Evolutionary conservation across 345 rosid genomes (phyloP).

Genomic region (Dimocarpus longan): DNA sequence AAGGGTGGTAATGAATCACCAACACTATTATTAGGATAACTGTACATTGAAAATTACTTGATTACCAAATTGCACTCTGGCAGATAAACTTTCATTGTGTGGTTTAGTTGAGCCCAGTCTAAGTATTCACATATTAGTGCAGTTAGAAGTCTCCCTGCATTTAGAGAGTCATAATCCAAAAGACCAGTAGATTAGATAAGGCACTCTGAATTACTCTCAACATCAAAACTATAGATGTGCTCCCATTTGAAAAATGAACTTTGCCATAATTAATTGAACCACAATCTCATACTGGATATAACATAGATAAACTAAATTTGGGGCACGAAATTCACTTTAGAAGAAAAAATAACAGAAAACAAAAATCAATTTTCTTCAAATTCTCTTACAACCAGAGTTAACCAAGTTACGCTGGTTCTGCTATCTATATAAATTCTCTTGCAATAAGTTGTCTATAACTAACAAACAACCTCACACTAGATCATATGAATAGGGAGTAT

Average conservation of each 20-base stretch:
- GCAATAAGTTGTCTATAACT: neutral
- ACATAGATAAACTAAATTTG: neutral
- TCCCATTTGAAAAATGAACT: neutral
- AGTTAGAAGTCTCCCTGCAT: slow-evolving; percentile 83
- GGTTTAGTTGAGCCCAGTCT: slow-evolving; percentile 96
- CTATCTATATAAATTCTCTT: neutral
- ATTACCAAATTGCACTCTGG: slow-evolving; percentile 99
- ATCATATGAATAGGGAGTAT: neutral
- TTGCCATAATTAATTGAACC: neutral
- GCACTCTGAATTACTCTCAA: neutral
- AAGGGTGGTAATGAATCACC: slow-evolving; percentile 11
- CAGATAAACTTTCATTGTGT: slow-evolving; percentile 80
- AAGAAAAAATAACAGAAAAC: neutral
- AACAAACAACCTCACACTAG: neutral
- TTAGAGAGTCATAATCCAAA: slow-evolving; percentile 14
- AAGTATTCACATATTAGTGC: slow-evolving; percentile 89
- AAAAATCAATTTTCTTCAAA: neutral
- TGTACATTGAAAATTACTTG: slow-evolving; percentile 35
- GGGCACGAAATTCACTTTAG: neutral
- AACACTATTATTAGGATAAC: neutral
- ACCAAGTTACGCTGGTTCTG: neutral
- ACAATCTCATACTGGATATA: neutral
- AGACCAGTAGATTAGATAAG: neutral
- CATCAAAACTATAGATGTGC: neutral
- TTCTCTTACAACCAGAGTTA: neutral